Evolutionary conservation across 192 early-diverging fungal species (phyloP).

Genomic region (Backusella mclennaniae): DNA sequence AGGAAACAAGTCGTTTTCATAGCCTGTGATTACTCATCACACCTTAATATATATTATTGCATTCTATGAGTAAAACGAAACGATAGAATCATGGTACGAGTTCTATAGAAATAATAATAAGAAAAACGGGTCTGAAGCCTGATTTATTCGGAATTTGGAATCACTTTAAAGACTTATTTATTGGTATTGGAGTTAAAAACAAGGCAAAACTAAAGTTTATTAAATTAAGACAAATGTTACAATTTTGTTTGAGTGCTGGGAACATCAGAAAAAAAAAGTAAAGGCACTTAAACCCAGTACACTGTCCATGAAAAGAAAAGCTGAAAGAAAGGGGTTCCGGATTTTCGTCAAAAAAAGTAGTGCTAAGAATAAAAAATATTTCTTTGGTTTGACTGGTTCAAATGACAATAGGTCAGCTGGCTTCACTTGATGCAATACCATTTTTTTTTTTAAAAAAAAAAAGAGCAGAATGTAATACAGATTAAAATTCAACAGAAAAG

Average conservation of each 20-base stretch:
- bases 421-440: neutral
- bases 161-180: neutral
- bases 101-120: neutral
- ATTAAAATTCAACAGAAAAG: neutral
- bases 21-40: neutral
- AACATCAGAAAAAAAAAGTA: neutral
- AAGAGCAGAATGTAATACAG: neutral
- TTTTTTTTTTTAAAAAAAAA: neutral
- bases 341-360: neutral
- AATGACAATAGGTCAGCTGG: neutral
- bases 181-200: neutral
- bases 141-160: slow-evolving; percentile 1
- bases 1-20: neutral
- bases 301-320: neutral
- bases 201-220: neutral
- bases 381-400: neutral
- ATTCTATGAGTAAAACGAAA: neutral
- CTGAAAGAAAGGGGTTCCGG: neutral
- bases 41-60: neutral
- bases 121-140: neutral
- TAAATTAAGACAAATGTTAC: neutral
- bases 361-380: neutral
- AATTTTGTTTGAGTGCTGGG: neutral
- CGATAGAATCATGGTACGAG: neutral
- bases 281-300: neutral